Percentiles rank a stretch among this genome's conserved stretches.
phyloP scores from a whole-genome alignment of 148 eudicot species.

The Arbutus unedo region DNA sequence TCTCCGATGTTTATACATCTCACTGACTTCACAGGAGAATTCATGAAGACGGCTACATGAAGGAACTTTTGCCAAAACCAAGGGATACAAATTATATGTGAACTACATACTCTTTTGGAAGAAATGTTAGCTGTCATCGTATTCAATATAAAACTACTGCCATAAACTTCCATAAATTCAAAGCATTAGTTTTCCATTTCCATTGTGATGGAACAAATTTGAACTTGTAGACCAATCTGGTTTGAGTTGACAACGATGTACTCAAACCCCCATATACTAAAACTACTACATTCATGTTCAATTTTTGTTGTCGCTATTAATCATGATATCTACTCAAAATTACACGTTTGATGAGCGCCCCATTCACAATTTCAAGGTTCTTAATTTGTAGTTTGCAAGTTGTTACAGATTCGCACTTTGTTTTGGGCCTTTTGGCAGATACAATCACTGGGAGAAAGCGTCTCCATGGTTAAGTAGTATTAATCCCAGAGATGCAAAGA shows the following conservation, averaged over 20 bases:
- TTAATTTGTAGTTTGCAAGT: not conserved
- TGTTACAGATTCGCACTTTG: not conserved
- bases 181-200: not conserved
- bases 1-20: no score
- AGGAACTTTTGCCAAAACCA: not conserved
- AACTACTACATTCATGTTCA: not conserved
- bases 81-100: conserved; percentile 4
- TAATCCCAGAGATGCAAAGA: conserved; percentile 75
- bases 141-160: not conserved
- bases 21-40: no score
- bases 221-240: not conserved
- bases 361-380: not conserved
- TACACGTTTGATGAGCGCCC: not conserved
- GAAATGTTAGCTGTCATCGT: not conserved
- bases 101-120: not conserved
- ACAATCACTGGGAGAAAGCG: conserved; percentile 68
- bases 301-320: not conserved
- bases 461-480: conserved; percentile 81
- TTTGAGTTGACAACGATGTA: not conserved
- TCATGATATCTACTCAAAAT: not conserved
- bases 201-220: not conserved
- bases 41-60: no score
- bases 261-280: not conserved
- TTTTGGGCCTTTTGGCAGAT: conserved; percentile 38
- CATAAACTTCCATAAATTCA: not conserved